Base-by-base conservation (phyloP, 129 eudicot species). In the Flaveria sonorensis region DNA sequence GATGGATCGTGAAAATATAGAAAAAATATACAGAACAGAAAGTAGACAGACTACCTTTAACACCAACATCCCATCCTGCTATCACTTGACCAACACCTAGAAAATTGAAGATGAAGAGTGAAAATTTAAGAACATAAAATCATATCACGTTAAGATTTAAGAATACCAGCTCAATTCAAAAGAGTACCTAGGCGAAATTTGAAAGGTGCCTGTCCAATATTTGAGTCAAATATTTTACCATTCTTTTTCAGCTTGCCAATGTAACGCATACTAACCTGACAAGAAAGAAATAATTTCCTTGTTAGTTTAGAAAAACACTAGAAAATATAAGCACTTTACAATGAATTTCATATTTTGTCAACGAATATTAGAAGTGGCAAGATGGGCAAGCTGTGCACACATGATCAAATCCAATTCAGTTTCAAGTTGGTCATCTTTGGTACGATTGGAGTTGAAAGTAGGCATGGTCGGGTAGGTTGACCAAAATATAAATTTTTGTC, bases 61-160 rank as follows among this genome's bases (percentile, higher is more conserved):
- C 94, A 64, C 99, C 99, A 77, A 95, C 96, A 81, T 95, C 99
- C 99, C 99, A 95, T 60, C 99, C 99, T 68, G 89, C 85, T 45
- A 95, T 95, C 61, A 95, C 99, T 86, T 87, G 74, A 24, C 97
- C 97, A 10, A 88, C 81, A 43, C 98, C 98, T 93, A 84, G 23
- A 19, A 62, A 53, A 42, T 57, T 0, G 61, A 57, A 62, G 26
- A 13, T 47, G 65, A 0, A 8, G n/a, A 24, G 45, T 79, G 28
- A 80, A 13, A 11, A 72, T 7, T 3, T 62, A 30, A 14, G 3
- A 62, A 62, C 30, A 71, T 4, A 72, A 43, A 36, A 66, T 73
- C 32, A 47, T 59, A 21, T 59, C 10, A 16, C 1, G 45, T n/a
- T 63, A 19, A 46, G 3, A 43, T 20, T 36, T 18, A 66, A 66